Base-by-base conservation (phyloP, 257 asterid genomes). In the Fraxinus quadrangulata region DNA sequence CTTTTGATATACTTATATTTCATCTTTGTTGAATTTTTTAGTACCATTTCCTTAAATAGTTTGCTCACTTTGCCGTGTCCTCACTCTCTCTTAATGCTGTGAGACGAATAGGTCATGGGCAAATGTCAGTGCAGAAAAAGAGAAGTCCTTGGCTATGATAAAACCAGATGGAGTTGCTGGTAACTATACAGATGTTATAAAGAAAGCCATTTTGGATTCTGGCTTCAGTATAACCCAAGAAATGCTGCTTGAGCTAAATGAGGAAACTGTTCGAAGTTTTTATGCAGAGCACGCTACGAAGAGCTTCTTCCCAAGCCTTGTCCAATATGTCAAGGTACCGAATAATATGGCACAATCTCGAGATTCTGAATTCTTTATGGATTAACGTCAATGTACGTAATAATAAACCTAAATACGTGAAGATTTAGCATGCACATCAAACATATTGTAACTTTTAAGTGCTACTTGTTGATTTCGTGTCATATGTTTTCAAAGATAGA, bases 151-250 rank as follows among this genome's bases (percentile, higher is more conserved):
- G 80, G 98, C 93, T 72, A 87, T 93, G 89, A 84, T 93, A 80
- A 92, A 92, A 86, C 97, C 97, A 4, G 97, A 94, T 74, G 97
- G 96, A 59, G 88, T 94, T 61, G 85, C 86, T 63, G 94, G 96
- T 72, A 87, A 88, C 78, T 83, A 88, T 71, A 81, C 84, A n/a
- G 85, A 83, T 61, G 66, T 78, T 21, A 79, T 94, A 78, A 94
- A 84, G 90, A 89, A 87, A 81, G 86, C 81, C 45, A 90, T 94
- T 83, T 74, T 75, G 74, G 85, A 79, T 72, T 83, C 87, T 77
- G 92, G 95, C 74, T 94, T 92, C 85, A 73, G 68, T 80, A 89
- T 94, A 81, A 59, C 74, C 14, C 77, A 85, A 81, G 95, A 94
- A 75, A 79, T 33, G 49, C 77, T 82, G 83, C 87, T 85, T 73